Base-by-base conservation (phyloP, 192 early-diverging fungal species). In the Entophlyctis helioformis region DNA sequence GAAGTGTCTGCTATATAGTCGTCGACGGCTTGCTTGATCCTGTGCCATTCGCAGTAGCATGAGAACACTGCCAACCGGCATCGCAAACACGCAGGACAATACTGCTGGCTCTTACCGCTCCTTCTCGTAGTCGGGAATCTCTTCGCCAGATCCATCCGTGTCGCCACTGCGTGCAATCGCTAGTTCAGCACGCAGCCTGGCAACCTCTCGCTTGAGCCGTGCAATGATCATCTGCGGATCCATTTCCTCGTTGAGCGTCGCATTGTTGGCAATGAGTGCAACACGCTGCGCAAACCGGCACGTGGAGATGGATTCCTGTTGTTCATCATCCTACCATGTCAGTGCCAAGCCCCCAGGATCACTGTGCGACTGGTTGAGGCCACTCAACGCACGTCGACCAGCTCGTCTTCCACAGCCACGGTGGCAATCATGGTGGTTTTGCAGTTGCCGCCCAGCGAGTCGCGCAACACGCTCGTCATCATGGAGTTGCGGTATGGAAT, bases 231-330 rank as follows among this genome's bases (percentile, higher is more conserved):
- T 39, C 24, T 56, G 45, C 10, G 77, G 77, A 48, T 80, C 77
- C 15, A 80, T 21, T 45, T 80, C 71, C 51, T 78, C 74, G 45
- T 78, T 78, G 21, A 76, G 42, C 16, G 42, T 46, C 10, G 63
- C 69, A 21, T 51, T 51, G 52, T 80, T 80, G 22, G 64, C 47
- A 23, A 78, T 72, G 40, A 77, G 48, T 5, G 77, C 73, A 1
- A 80, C 77, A 5, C 77, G 59, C 45, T 78, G 71, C 3, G 77
- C 72, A 50, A 80, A 80, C 15, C 77, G 57, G 38, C 77, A 80
- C 1, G 74, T 80, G n/a, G 76, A 74, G 11, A 80, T 78, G 34
- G 69, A 73, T 69, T 80, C 77, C 64, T 74, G 39, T 36, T 11
- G 2, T 26, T 24, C 31, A 23, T 36, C 22, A 27, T 13, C 33